Conservation (phyloP, 768 basidiomycete species). For the Candolleomyces eurysporus region DNA sequence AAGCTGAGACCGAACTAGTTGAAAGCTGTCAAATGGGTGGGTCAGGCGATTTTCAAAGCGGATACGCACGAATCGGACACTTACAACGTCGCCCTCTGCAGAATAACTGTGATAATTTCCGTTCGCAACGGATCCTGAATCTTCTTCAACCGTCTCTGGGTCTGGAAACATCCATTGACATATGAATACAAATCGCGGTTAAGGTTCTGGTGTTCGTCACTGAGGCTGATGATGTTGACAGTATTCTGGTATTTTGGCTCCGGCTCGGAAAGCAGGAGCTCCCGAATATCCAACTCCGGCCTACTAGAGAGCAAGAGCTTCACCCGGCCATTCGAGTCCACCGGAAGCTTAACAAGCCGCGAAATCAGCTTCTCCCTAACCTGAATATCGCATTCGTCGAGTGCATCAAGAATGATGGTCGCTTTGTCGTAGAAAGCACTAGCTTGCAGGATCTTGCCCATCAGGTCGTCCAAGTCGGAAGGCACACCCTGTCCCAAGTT, state of each 20-base stretch:
- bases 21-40: not conserved
- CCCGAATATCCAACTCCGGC: not conserved
- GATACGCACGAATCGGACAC: not conserved
- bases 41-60: not conserved
- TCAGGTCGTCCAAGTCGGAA: not conserved
- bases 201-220: not conserved
- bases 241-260: not conserved
- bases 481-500: not conserved
- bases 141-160: not conserved
- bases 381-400: not conserved
- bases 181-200: not conserved
- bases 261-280: not conserved
- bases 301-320: constrained; percentile 1
- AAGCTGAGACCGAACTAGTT: not conserved
- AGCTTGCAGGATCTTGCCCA: not conserved
- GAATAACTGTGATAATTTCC: not conserved
- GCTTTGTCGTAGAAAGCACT: not conserved
- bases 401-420: not conserved
- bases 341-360: not conserved
- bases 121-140: not conserved
- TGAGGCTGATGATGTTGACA: not conserved
- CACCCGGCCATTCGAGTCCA: not conserved
- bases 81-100: not conserved
- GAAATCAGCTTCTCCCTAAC: not conserved
- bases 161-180: no score